A percentile compares a stretch with the other conserved stretches of the same genome.
These are phyloP conservation scores for Xylaria sp. DNA, from an alignment of 2,329 filamentous ascomycete genomes.

Conservation along the genomic window DNA sequence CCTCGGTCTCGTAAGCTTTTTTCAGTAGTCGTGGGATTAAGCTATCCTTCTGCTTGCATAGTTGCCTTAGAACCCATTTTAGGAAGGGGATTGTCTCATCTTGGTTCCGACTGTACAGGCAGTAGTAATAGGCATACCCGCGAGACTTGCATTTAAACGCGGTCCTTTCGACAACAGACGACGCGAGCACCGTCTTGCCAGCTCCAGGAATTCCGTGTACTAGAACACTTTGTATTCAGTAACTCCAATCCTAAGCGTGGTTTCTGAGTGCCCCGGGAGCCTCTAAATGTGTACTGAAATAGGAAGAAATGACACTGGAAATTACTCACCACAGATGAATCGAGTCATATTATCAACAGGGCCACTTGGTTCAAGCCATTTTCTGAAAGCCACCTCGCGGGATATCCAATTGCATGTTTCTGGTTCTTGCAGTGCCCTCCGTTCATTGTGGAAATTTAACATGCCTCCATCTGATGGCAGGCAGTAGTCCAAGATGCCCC, in stretches of 20 bases:
- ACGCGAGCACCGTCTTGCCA: constrained; percentile 41
- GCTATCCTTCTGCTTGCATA: constrained; percentile 31
- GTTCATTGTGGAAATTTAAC: constrained; percentile 6
- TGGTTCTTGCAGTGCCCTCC: constrained; percentile 7
- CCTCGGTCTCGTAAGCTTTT: constrained; percentile 4
- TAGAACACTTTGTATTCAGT: too few relatives aligned
- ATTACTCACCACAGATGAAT: too few relatives aligned
- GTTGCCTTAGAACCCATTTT: constrained; percentile 33
- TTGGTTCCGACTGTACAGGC: constrained; percentile 34
- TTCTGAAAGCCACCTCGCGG: not conserved
- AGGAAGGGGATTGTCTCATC: constrained; percentile 40
- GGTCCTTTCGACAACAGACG: constrained; percentile 35
- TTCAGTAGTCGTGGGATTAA: constrained; percentile 30
- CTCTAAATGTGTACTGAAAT: too few relatives aligned
- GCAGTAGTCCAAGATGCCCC: not conserved
- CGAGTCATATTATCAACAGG: not conserved
- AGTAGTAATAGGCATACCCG: constrained; percentile 42
- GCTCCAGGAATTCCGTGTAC: constrained; percentile 35
- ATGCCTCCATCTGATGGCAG: not conserved
- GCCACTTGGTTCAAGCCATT: not conserved
- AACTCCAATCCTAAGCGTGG: too few relatives aligned
- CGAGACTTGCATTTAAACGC: constrained; percentile 21
- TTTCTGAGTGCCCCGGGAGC: too few relatives aligned
- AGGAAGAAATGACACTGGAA: too few relatives aligned
- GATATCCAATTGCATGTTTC: constrained; percentile 24